Percentiles rank a stretch among this genome's conserved stretches.
Evolutionary conservation across 352 stramenopile genomes (phyloP).

Genomic region (Pythium dissotocum): DNA sequence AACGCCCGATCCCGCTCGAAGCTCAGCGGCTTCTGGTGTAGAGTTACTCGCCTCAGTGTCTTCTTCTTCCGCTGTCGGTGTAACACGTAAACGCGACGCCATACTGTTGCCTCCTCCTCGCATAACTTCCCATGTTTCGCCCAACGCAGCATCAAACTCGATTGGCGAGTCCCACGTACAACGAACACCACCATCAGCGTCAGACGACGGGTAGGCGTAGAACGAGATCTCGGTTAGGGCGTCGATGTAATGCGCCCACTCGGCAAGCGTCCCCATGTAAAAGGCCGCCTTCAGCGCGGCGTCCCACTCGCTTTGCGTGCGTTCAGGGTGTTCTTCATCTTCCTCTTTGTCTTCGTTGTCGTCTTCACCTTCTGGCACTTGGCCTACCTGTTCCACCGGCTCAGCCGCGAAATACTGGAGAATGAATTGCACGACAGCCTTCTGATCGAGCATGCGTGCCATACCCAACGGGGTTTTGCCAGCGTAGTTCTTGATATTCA

Average conservation of each 20-base stretch:
- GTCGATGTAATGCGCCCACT: constrained; percentile 82
- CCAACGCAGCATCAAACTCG: constrained; percentile 70
- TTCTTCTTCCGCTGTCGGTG: constrained; percentile 5
- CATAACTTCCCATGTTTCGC: constrained; percentile 59
- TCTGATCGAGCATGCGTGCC: constrained; percentile 68
- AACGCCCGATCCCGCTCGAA: constrained; percentile 18
- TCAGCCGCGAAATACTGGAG: constrained; percentile 63
- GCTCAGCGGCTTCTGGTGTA: neutral
- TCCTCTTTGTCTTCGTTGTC: constrained; percentile 10
- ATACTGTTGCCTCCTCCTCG: constrained; percentile 32
- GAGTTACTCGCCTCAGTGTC: neutral
- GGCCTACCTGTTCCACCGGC: constrained; percentile 6
- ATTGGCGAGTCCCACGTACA: constrained; percentile 66
- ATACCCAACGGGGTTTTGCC: constrained; percentile 76
- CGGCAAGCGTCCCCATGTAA: constrained; percentile 58
- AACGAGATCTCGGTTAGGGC: constrained; percentile 49
- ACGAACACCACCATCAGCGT: constrained; percentile 7
- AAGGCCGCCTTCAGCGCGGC: constrained; percentile 37
- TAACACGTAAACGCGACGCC: constrained; percentile 8
- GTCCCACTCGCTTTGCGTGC: constrained; percentile 48
- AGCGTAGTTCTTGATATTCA: constrained; percentile 86
- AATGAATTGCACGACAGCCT: constrained; percentile 60
- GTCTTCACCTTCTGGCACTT: constrained; percentile 20
- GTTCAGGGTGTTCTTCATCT: constrained; percentile 19
- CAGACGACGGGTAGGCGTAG: constrained; percentile 31